Conservation (phyloP, 345 rosid genomes). For the Raphanus raphanistrum region DNA sequence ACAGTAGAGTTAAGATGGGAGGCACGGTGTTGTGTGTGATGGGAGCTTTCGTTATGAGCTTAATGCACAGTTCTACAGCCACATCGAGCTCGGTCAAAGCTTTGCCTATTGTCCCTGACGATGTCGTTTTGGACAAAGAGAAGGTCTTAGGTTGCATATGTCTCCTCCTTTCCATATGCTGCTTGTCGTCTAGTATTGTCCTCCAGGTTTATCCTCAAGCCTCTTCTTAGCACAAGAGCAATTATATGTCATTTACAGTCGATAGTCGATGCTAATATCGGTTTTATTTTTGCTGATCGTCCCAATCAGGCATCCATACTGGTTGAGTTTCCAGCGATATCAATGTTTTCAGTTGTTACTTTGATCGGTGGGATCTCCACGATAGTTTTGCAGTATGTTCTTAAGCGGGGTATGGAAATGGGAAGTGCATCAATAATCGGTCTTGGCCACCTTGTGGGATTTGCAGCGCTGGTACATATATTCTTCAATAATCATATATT, state of each 20-base stretch:
- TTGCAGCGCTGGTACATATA: slow-evolving; percentile 56
- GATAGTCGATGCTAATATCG: neutral
- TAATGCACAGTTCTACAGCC: slow-evolving; percentile 65
- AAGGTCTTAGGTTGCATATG: slow-evolving; percentile 71
- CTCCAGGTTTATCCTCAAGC: slow-evolving; percentile 59
- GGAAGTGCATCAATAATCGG: slow-evolving; percentile 50
- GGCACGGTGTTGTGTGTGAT: slow-evolving; percentile 78
- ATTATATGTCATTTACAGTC: neutral
- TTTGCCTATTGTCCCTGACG: slow-evolving; percentile 26
- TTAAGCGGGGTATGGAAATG: slow-evolving; percentile 45
- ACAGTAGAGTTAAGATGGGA: slow-evolving; percentile 75
- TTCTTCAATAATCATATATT: neutral
- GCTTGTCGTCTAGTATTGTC: slow-evolving; percentile 60
- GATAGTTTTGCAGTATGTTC: slow-evolving; percentile 47
- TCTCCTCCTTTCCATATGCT: slow-evolving; percentile 62
- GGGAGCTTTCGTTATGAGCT: slow-evolving; percentile 78
- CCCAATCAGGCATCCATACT: slow-evolving; percentile 60
- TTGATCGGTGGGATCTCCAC: slow-evolving; percentile 65
- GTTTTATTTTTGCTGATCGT: neutral
- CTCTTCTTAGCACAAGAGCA: neutral
- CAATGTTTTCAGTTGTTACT: slow-evolving; percentile 63
- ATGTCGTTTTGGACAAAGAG: slow-evolving; percentile 40
- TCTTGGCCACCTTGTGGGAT: slow-evolving; percentile 44
- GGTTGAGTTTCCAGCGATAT: slow-evolving; percentile 76
- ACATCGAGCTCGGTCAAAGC: slow-evolving; percentile 5